Base-by-base conservation (phyloP, 2,329 filamentous ascomycete species). In the Alternaria triticimaculans region DNA sequence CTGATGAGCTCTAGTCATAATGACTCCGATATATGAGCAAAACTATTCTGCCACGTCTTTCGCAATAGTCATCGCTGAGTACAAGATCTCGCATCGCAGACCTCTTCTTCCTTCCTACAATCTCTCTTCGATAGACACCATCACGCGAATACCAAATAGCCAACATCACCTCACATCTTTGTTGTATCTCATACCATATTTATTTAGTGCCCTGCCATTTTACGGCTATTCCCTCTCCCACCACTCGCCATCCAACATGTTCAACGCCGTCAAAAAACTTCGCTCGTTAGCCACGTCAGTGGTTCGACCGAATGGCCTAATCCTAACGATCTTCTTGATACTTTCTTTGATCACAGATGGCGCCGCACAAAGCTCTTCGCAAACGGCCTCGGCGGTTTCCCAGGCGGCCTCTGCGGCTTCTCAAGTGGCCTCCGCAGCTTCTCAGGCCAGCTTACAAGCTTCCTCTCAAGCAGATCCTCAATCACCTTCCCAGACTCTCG, bases 131-230 rank as follows among this genome's bases (percentile, higher is more conserved):
- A 33, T 54, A 41, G 2, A 18, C 4, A 41, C 37, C 5, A 41
- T 18, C 37, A 41, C 37, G 37, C 37, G n/a, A 41, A 41, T 41
- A 18, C n/a, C 4, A 41, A 1, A 18, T 2, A 18, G 5, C 37
- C 37, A 41, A 18, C 37, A 41, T 41, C 8, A 41, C 9, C 4
- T 41, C 37, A 41, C n/a, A 18, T 41, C 37, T 41, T 18, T 6
- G 1, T 1, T 18, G 1, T 41, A 41, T 1, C 9, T 6, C 37
- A 41, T 6, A 41, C 2, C 0, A 41, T 41, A 41, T 6, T 1
- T 18, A 6, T 4, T 3, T 18, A 6, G 4, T 3, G 15, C n/a
- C 37, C n/a, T 41, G n/a, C 37, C 37, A 41, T 3, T 3, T 1
- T 18, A 41, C 37, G 4, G 8, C n/a, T 41, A 11, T 18, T 41